phyloP scores from a whole-genome alignment of 164 flowering plant genomes.

The Liriodendron chinense region DNA sequence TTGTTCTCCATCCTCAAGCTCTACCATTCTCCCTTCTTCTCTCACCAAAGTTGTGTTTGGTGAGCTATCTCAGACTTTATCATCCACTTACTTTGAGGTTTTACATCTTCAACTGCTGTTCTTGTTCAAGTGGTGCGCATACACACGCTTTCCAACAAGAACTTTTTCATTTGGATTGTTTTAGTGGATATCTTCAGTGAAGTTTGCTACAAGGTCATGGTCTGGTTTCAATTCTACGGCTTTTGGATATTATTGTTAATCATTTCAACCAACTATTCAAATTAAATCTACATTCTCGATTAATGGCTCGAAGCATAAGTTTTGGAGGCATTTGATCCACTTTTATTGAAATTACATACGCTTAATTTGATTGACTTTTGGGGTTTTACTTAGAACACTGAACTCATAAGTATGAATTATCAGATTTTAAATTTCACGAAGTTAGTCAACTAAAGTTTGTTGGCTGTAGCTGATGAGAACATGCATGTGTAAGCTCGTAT shows the following conservation, averaged over 20 bases:
- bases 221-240: too few species aligned
- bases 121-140: too few species aligned
- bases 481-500: background rate
- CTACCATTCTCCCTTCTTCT: background rate
- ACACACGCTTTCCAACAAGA: too few species aligned
- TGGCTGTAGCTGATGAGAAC: background rate
- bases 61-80: too few species aligned
- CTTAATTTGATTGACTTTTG: background rate
- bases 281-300: background rate
- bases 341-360: background rate
- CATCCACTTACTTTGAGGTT: too few species aligned
- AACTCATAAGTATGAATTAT: background rate
- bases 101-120: too few species aligned
- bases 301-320: background rate
- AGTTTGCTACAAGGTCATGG: too few species aligned
- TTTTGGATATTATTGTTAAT: too few species aligned
- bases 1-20: background rate
- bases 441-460: background rate
- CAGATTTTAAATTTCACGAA: too few species aligned
- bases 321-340: background rate
- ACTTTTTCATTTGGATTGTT: too few species aligned
- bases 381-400: background rate
- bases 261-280: background rate
- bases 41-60: too few species aligned
- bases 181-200: too few species aligned